Evolutionary conservation across 2,329 filamentous ascomycete species (phyloP).

Genomic region (Paracamarosporium sp.): DNA sequence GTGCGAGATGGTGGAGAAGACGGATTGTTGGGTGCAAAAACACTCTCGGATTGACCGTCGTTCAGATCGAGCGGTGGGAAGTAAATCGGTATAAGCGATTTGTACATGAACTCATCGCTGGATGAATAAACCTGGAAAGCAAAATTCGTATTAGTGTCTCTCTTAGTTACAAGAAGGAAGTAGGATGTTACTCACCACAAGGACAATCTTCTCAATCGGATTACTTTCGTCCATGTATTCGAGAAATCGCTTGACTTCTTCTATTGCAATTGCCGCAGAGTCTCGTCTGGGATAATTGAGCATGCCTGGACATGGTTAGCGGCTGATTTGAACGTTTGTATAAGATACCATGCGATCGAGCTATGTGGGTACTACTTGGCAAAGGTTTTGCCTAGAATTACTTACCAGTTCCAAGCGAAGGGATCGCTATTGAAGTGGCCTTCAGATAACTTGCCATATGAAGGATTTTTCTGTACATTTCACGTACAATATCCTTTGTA

Average conservation of each 20-base stretch:
- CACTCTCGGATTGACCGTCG: conserved; percentile 13
- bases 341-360: background rate
- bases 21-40: background rate
- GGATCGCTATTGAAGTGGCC: conserved; percentile 40
- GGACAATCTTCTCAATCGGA: conserved; percentile 32
- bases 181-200: background rate
- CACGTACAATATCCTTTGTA: conserved; percentile 32
- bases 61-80: conserved; percentile 34
- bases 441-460: conserved; percentile 28
- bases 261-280: conserved; percentile 37
- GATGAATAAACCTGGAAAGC: conserved; percentile 37
- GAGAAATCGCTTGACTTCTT: conserved; percentile 41
- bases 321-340: conserved; percentile 12
- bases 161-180: background rate
- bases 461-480: conserved; percentile 37
- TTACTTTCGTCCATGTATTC: conserved; percentile 27
- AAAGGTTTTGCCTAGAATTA: conserved; percentile 16
- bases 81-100: conserved; percentile 36
- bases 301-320: background rate
- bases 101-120: conserved; percentile 40
- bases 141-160: background rate
- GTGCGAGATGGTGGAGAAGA: conserved; percentile 19
- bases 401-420: conserved; percentile 37
- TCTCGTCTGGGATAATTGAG: conserved; percentile 28
- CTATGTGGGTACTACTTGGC: background rate